phyloP scores from a whole-genome alignment of 164 flowering plant genomes.

The Malania oleifera region DNA sequence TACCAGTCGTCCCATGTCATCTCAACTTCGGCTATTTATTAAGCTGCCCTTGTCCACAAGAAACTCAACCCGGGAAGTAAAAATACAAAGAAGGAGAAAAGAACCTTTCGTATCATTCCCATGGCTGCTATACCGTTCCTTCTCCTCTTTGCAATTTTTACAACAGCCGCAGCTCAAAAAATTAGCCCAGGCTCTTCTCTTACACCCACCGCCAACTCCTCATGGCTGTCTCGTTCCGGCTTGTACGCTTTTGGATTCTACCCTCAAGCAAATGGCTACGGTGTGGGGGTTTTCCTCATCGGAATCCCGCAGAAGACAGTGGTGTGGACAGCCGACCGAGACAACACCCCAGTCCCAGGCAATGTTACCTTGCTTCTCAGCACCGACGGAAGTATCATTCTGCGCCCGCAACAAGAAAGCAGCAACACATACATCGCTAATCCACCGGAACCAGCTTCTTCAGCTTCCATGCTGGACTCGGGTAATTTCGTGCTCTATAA shows the following conservation, averaged over 20 bases:
- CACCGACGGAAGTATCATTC: conserved; percentile 7
- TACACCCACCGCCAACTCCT: conserved; percentile 11
- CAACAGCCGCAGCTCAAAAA: conserved; percentile 10
- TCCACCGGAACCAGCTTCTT: conserved; percentile 1
- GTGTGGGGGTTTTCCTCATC: not conserved
- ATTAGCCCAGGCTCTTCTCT: conserved; percentile 15
- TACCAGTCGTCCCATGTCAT: no score
- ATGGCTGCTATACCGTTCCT: not conserved
- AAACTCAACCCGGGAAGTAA: no score
- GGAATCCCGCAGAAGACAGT: not conserved
- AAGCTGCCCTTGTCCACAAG: no score
- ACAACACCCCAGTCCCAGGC: not conserved
- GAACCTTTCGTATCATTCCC: no score
- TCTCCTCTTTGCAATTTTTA: not conserved
- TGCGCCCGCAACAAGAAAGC: not conserved
- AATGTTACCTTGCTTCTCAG: conserved; percentile 8
- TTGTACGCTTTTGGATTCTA: conserved; percentile 22
- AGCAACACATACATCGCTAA: not conserved
- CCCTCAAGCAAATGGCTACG: not conserved
- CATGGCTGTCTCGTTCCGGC: conserved; percentile 20
- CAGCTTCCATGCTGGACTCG: conserved; percentile 19
- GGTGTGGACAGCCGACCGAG: conserved; percentile 2
- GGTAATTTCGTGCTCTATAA: conserved; percentile 21
- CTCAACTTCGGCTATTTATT: no score
- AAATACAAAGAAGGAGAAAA: no score